Evolutionary conservation across 768 basidiomycete genomes (phyloP), one percentile per base, ranked within the genome.

Genomic region (Suillus cothurnatus): DNA sequence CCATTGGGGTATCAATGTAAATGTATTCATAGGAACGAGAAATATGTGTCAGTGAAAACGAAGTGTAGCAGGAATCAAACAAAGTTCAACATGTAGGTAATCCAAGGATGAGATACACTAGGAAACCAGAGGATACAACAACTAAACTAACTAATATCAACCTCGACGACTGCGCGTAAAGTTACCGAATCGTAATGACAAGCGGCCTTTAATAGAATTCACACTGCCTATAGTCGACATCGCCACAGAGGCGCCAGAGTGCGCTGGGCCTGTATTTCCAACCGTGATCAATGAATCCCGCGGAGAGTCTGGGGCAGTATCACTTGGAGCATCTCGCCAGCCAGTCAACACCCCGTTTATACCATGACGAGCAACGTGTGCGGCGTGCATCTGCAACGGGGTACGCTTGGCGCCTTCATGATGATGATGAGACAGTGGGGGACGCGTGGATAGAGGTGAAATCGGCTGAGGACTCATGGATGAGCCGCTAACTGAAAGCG

Each of bases 341-440:
- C 90, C 90, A 1, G 90, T 92, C 32, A 92, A 85, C 6, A 95
- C 88, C 1, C 90, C 92, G 53, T 87, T 89, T 76, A 95, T 90
- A 12, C 93, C 93, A 71, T 94, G 91, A 32, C 91, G 84, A 21
- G 93, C 87, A 7, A 95, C 82, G 68, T 94, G 89, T 6, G 92
- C 93, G 0, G 94, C 82, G 67, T 93, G 90, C 21, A 90, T 83
- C 68, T 94, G 92, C 23, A 95, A 79, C 3, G 90, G 90, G 0
- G 93, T 93, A 69, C 88, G 88, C 68, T 88, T 88, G 61, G 76
- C 68, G 32, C 80, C 71, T 6, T 66, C 64, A 15, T 55, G 26
- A 31, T 74, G 76, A 4, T 6, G 34, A 17, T 49, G 36, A 36
- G 39, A 59, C 3, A 7, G 32, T 8, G 34, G 32, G 0, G 66